These are phyloP conservation scores for Withania somnifera DNA, from an alignment of 305 asterid species.

Conservation along the genomic window DNA sequence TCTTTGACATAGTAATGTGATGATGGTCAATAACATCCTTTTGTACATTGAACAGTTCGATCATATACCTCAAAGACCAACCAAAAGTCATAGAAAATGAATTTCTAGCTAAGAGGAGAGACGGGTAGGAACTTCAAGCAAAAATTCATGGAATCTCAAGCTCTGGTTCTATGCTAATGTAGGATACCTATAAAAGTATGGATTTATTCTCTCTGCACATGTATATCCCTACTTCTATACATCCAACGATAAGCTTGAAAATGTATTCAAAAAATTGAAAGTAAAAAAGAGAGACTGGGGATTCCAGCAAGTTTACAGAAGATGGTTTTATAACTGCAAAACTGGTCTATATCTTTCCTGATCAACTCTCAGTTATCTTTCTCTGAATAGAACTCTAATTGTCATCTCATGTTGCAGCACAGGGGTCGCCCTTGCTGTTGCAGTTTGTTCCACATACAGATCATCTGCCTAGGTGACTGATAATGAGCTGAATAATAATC, in stretches of 20 bases:
- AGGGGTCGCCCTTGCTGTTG: slow-evolving; percentile 42
- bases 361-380: background rate
- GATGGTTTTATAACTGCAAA: slow-evolving; percentile 32
- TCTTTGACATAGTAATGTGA: background rate
- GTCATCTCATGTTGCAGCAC: slow-evolving; percentile 93
- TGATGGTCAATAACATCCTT: background rate
- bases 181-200: background rate
- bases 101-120: background rate
- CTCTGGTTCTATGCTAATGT: background rate
- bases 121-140: background rate
- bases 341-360: slow-evolving; percentile 14
- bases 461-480: slow-evolving; percentile 93
- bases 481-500: slow-evolving; percentile 82
- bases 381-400: background rate
- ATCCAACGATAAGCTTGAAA: slow-evolving; percentile 18
- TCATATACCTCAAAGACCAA: background rate
- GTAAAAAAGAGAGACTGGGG: background rate
- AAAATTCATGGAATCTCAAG: background rate
- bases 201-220: background rate
- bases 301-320: slow-evolving; percentile 29
- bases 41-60: background rate
- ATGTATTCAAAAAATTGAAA: too few species aligned
- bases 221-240: slow-evolving; percentile 11
- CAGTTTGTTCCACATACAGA: slow-evolving; percentile 81
- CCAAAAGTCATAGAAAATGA: background rate